Conservation (phyloP, 495 filamentous ascomycete species). For the Sporormia fimetaria region DNA sequence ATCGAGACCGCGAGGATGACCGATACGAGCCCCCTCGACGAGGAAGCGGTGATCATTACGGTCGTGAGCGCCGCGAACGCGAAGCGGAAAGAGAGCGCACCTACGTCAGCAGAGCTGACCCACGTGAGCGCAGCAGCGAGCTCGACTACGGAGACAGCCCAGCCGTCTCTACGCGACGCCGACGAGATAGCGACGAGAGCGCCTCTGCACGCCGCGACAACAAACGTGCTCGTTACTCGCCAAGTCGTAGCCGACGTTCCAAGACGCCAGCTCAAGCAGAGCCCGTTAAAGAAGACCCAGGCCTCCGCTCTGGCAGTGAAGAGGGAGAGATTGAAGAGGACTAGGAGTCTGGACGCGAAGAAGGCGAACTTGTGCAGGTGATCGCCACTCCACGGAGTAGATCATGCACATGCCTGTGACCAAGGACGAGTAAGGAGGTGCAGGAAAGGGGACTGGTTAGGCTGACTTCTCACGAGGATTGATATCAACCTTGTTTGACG, state of each 20-base stretch:
- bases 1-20: conserved; percentile 27
- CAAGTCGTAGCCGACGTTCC: conserved; percentile 39
- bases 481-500: too few relatives aligned
- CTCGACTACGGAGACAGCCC: conserved; percentile 74
- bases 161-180: conserved; percentile 31
- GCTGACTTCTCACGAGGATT: too few relatives aligned
- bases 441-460: too few relatives aligned
- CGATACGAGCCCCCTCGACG: conserved; percentile 18
- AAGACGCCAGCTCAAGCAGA: conserved; percentile 30
- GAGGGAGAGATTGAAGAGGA: conserved; percentile 98
- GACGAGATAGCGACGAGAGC: conserved; percentile 49
- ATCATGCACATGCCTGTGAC: too few relatives aligned
- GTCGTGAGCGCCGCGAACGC: conserved; percentile 63
- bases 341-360: conserved; percentile 31
- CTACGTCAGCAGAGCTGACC: conserved; percentile 61
- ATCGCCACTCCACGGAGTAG: too few relatives aligned
- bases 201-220: conserved; percentile 30
- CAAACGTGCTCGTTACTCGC: conserved; percentile 51
- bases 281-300: conserved; percentile 42
- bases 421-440: too few relatives aligned
- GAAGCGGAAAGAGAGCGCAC: conserved; percentile 76
- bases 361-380: neutral
- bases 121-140: conserved; percentile 58
- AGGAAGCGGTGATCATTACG: conserved; percentile 41
- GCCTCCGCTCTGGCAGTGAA: conserved; percentile 60